Percentiles rank a stretch among this genome's conserved stretches.
phyloP scores from a whole-genome alignment of 305 asterid species.

The Fraxinus xanthoxyloides region DNA sequence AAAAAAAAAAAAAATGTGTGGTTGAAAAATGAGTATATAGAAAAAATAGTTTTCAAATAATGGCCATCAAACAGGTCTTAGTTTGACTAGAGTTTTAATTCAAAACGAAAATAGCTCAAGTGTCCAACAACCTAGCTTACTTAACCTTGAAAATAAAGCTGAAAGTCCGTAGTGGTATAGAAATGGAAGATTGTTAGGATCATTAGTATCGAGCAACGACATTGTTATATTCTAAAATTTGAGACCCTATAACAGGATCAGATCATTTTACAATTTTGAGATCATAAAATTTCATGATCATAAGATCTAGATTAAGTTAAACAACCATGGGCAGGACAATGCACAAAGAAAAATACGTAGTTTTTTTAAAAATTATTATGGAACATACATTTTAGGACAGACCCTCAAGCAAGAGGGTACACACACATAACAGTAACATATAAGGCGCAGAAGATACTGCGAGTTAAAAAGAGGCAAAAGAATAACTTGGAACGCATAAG shows the following conservation, averaged over 20 bases:
- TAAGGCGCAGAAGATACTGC: neutral
- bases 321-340: neutral
- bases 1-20: too few species aligned
- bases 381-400: neutral
- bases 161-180: neutral
- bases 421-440: neutral
- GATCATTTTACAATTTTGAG: neutral
- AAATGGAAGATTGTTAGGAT: neutral
- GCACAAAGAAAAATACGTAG: neutral
- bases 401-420: neutral
- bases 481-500: neutral
- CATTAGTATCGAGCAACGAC: neutral
- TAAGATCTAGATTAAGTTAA: neutral
- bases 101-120: neutral
- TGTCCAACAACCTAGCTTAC: neutral
- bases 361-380: neutral
- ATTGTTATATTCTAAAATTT: neutral
- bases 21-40: too few species aligned
- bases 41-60: too few species aligned
- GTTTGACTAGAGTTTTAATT: neutral
- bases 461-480: neutral
- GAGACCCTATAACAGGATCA: neutral
- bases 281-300: neutral
- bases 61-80: too few species aligned
- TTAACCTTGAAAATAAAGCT: neutral